Base-by-base conservation (phyloP, 2,329 filamentous ascomycete genomes). In the Fusarium goolgardi region DNA sequence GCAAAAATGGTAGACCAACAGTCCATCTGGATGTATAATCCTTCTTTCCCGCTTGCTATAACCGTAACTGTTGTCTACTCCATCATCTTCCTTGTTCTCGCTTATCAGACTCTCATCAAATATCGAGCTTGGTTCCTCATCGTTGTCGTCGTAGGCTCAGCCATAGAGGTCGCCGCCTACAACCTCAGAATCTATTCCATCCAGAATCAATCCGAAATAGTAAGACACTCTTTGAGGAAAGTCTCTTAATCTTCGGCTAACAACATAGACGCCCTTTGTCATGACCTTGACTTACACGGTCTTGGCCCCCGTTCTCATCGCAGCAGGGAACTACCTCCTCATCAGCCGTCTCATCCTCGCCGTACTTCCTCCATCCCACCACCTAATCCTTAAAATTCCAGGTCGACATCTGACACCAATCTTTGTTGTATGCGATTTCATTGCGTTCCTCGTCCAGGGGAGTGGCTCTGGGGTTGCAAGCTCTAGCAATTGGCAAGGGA, bases 291-390 rank as follows among this genome's bases (percentile, higher is more conserved):
- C 78, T 1, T 75, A 82, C 23, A 81, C 83, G n/a, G 80, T 85
- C 15, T 76, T 86, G 40, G 81, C 83, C 0, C 84, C 84, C 0
- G 77, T 85, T 41, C 79, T 85, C 52, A 73, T 85, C 49, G 82
- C 82, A 18, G 84, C 83, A 1, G 82, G 81, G 3, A 81, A 85
- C 56, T 86, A 86, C 71, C 78, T 85, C 53, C 78, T 85, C 45
- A 80, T 86, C 52, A 82, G 81, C n/a, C 78, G 81, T 15, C 73
- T 86, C 8, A 81, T 84, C 55, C 72, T 78, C 13, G 71, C 74
- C 13, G 78, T 79, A 12, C 76, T 83, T 2, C 77, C 78, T 2
- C 57, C 65, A 0, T 63, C 71, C 0, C 71, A 72, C 3, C 80
- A 80, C 25, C 74, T 65, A 8, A 76, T 81, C 29, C 77, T 81